A percentile compares a stretch with the other conserved stretches of the same genome.
phyloP scores from a whole-genome alignment of 2,329 filamentous ascomycete genomes.

The Phialophora expanda region DNA sequence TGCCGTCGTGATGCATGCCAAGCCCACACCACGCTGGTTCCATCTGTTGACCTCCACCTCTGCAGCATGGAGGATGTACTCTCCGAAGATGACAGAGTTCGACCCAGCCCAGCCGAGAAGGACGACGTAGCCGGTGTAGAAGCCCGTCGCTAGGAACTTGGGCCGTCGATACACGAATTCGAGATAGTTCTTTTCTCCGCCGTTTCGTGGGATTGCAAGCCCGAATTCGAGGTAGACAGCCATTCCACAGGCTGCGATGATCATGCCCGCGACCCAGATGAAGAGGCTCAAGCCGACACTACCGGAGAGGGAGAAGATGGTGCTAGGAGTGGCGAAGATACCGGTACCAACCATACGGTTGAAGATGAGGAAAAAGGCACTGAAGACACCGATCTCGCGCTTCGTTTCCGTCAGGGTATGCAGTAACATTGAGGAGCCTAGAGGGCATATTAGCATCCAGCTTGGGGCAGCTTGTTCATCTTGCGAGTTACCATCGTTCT shows the following conservation, averaged over 20 bases:
- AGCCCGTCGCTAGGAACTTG: conserved; percentile 59
- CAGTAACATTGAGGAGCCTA: conserved; percentile 5
- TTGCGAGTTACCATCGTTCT: conserved; percentile 3
- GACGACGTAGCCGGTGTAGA: conserved; percentile 59
- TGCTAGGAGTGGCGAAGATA: conserved; percentile 62
- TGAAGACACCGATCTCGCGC: conserved; percentile 46
- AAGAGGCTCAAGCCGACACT: conserved; percentile 61
- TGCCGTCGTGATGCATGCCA: conserved; percentile 54
- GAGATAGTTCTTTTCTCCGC: conserved; percentile 61
- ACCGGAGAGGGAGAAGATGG: conserved; percentile 61
- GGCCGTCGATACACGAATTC: conserved; percentile 60
- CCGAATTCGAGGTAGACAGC: conserved; percentile 57
- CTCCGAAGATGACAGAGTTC: conserved; percentile 59
- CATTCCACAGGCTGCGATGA: conserved; percentile 55
- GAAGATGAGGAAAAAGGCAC: conserved; percentile 55
- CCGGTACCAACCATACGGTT: conserved; percentile 54
- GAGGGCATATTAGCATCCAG: conserved; percentile 2
- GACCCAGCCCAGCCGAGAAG: conserved; percentile 59
- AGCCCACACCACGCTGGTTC: conserved; percentile 58
- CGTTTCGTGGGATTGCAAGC: conserved; percentile 53
- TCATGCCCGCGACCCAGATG: conserved; percentile 60
- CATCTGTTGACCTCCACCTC: conserved; percentile 45
- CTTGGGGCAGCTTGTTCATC: neutral
- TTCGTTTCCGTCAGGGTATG: conserved; percentile 23
- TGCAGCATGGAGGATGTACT: conserved; percentile 58